phyloP scores from a whole-genome alignment of 2,329 filamentous ascomycete genomes.

The Neopestalotiopsis rosae region DNA sequence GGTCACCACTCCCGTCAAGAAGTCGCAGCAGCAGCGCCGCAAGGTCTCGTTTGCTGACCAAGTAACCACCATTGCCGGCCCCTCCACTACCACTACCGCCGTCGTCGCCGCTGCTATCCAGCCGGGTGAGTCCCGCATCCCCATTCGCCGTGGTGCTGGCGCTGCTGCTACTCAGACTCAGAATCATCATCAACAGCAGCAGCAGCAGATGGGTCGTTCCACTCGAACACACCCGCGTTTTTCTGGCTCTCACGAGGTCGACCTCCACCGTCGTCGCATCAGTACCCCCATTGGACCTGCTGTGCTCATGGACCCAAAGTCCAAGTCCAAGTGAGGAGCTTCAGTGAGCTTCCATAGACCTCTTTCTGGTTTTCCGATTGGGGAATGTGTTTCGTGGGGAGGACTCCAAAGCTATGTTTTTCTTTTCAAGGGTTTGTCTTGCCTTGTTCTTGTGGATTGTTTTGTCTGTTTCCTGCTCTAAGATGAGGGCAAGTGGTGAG shows the following conservation, averaged over 20 bases:
- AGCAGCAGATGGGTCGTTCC: background rate
- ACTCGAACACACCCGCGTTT: slow-evolving; percentile 13
- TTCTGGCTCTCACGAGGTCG: background rate
- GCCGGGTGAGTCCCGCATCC: background rate
- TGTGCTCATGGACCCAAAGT: slow-evolving; percentile 3
- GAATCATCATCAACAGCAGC: background rate
- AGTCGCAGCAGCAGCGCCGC: background rate
- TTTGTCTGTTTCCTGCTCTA: no score
- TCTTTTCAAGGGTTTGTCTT: no score
- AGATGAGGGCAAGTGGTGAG: no score
- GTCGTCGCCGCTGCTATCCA: background rate
- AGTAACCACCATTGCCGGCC: background rate
- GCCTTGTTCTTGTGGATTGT: no score
- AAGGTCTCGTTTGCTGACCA: background rate
- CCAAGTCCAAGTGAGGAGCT: background rate
- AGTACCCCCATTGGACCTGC: slow-evolving; percentile 8
- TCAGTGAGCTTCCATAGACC: no score
- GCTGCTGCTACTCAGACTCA: background rate
- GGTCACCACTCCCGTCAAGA: background rate
- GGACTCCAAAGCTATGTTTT: no score
- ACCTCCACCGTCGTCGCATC: background rate
- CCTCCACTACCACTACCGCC: background rate
- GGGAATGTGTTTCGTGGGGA: no score
- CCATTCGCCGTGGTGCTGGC: background rate
- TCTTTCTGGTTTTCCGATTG: no score